Conservation (phyloP, 2,329 filamentous ascomycete genomes). For the Alternaria sp. region DNA sequence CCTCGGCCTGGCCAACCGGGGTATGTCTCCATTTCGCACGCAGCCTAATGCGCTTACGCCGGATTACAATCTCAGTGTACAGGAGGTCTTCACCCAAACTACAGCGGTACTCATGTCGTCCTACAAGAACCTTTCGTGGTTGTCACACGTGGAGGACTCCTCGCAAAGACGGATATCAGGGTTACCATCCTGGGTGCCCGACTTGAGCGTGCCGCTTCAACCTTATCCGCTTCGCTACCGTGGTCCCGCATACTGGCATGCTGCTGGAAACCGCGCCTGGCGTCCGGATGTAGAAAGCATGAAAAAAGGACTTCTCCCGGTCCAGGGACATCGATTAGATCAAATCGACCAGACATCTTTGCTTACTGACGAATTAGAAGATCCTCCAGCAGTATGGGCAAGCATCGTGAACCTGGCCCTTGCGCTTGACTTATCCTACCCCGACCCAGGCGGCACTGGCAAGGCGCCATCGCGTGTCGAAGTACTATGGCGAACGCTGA, state of each 20-base stretch:
- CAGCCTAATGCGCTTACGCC: slow-evolving; percentile 20
- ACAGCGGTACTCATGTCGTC: slow-evolving; percentile 23
- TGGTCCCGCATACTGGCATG: slow-evolving; percentile 21
- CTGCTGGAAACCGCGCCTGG: slow-evolving; percentile 19
- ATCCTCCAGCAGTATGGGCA: background rate
- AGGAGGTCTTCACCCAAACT: slow-evolving; percentile 27
- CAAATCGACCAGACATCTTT: background rate
- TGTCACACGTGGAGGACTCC: slow-evolving; percentile 33
- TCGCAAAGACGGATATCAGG: slow-evolving; percentile 17
- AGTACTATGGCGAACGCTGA: slow-evolving; percentile 32
- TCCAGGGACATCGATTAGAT: background rate
- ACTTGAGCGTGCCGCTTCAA: slow-evolving; percentile 29
- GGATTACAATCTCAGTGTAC: slow-evolving; percentile 29
- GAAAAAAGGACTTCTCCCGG: background rate
- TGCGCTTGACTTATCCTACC: slow-evolving; percentile 25
- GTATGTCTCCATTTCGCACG: slow-evolving; percentile 25
- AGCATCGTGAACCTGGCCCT: slow-evolving; percentile 21
- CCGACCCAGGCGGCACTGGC: slow-evolving; percentile 1
- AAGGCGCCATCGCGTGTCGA: slow-evolving; percentile 25
- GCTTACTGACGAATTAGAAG: background rate
- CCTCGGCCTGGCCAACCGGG: slow-evolving; percentile 27
- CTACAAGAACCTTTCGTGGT: slow-evolving; percentile 24
- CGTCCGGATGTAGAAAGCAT: background rate
- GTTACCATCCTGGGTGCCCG: slow-evolving; percentile 37
- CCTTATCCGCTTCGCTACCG: slow-evolving; percentile 34